Conservation (phyloP, 495 filamentous ascomycete genomes). For the Hyaloscypha bicolor region DNA sequence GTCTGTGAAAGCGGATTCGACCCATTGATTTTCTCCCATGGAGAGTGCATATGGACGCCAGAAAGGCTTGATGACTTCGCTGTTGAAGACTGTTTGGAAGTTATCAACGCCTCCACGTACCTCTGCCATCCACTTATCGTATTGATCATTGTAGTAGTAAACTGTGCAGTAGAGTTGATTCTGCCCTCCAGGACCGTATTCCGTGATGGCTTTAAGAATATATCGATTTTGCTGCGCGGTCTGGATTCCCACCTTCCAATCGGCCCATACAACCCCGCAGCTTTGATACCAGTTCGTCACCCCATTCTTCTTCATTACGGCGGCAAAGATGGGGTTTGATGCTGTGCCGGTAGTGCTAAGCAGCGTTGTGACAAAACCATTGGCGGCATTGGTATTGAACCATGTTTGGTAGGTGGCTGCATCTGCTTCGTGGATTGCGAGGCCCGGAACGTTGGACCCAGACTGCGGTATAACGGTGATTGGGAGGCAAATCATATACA, state of each 20-base stretch:
- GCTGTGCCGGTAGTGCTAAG: slow-evolving; percentile 6
- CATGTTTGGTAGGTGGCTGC: slow-evolving; percentile 9
- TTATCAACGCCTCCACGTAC: slow-evolving; percentile 8
- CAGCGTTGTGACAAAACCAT: slow-evolving; percentile 13
- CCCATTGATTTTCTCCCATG: slow-evolving; percentile 14
- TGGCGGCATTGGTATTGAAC: slow-evolving; percentile 4
- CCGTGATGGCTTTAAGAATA: slow-evolving; percentile 13
- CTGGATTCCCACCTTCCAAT: not conserved
- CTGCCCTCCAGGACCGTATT: not conserved
- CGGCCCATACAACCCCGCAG: not conserved
- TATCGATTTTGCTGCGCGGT: slow-evolving; percentile 9
- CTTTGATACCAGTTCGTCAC: slow-evolving; percentile 18
- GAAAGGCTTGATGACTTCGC: slow-evolving; percentile 20
- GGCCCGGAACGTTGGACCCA: slow-evolving; percentile 14
- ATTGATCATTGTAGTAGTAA: slow-evolving; percentile 14
- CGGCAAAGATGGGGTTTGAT: slow-evolving; percentile 10
- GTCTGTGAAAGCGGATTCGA: slow-evolving; percentile 20
- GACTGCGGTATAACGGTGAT: slow-evolving; percentile 14
- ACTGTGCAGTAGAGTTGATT: slow-evolving; percentile 8
- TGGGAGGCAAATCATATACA: slow-evolving; percentile 19
- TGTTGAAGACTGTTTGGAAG: slow-evolving; percentile 15
- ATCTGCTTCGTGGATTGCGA: slow-evolving; percentile 12
- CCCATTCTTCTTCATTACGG: slow-evolving; percentile 18
- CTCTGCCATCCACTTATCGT: slow-evolving; percentile 7
- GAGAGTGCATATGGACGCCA: slow-evolving; percentile 18